Base-by-base conservation (phyloP, 345 rosid species). In the Noccaea caerulescens region DNA sequence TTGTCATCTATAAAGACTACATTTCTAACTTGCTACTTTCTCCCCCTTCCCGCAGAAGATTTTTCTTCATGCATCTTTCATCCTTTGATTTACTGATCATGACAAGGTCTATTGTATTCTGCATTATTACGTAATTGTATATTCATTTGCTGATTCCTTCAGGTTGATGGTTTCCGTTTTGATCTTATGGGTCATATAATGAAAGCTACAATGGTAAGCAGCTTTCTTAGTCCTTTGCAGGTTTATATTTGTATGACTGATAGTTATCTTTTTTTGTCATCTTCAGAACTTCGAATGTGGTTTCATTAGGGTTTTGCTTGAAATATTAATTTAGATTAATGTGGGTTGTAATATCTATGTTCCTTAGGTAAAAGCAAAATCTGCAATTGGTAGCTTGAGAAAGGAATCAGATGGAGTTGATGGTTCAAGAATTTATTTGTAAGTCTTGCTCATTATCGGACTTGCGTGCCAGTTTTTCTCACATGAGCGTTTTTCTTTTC, bases 101-200 rank as follows among this genome's bases (percentile, higher is more conserved):
- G 70, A 38, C 58, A 54, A 36, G 36, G 43, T 58, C 2, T 44
- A 69, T 52, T 44, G 42, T 50, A 65, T 60, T 8, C 49, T 37
- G 51, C 72, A 27, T n/a, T 37, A 8, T 60, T 13, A 57, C 30
- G 11, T 53, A 57, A 14, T 45, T 18, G 38, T 56, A 58, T 23
- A 62, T 54, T 34, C 20, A 58, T 71, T 7, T 75, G 36, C 42
- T 61, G 63, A 47, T 73, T 8, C 75, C 84, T 18, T 43, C 83
- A 93, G 98, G 94, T 93, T 76, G 97, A 93, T 76, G 98, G 98
- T 50, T 91, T 93, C 73, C 92, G 94, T 43, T 91, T 93, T 80
- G 98, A 93, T 74, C 94, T 93, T 54, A 93, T 93, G 98, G 98
- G 98, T 59, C 98, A 93, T 80, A 70, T 93, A 68, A 93, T 93